These are phyloP conservation scores for Leptographium procerum DNA, from an alignment of 2,329 filamentous ascomycete species.

Conservation along the genomic window DNA sequence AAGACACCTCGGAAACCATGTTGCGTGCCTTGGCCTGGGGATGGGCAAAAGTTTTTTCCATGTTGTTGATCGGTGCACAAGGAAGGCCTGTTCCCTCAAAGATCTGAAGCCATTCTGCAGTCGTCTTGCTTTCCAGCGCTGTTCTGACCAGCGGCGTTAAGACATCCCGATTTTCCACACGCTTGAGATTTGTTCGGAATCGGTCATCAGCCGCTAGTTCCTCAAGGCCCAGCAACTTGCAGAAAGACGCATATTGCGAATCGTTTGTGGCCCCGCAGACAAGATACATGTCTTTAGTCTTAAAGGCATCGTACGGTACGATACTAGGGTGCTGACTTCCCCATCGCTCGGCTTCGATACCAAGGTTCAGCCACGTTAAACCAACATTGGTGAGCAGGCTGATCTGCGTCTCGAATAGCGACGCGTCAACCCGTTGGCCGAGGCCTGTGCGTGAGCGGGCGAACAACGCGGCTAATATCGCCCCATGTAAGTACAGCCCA, in stretches of 20 bases:
- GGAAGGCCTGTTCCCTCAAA: conserved; percentile 2
- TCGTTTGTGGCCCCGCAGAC: conserved; percentile 6
- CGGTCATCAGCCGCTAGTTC: not conserved
- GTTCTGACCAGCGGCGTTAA: not conserved
- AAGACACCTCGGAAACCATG: conserved; percentile 1
- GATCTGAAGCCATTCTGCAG: not conserved
- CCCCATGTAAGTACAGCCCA: conserved; percentile 7
- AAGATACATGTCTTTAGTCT: conserved; percentile 2
- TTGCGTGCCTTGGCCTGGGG: conserved; percentile 3
- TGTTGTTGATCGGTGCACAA: conserved; percentile 4
- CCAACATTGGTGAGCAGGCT: conserved; percentile 8
- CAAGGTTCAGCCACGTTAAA: conserved; percentile 8
- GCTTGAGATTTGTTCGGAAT: not conserved
- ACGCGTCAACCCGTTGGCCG: conserved; percentile 7
- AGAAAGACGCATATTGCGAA: conserved; percentile 1
- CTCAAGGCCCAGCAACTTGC: conserved; percentile 1
- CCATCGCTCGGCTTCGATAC: conserved; percentile 6
- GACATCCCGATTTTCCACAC: conserved; percentile 1
- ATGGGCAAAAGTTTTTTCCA: conserved; percentile 4
- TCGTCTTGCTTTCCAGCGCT: not conserved
- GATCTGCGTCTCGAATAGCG: conserved; percentile 8
- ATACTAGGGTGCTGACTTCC: conserved; percentile 6
- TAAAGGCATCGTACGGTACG: conserved; percentile 6
- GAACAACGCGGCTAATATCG: conserved; percentile 6
- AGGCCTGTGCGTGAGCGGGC: not conserved